Evolutionary conservation across 805 yeast species (phyloP).

Genomic region (Maudiozyma turicensis): DNA sequence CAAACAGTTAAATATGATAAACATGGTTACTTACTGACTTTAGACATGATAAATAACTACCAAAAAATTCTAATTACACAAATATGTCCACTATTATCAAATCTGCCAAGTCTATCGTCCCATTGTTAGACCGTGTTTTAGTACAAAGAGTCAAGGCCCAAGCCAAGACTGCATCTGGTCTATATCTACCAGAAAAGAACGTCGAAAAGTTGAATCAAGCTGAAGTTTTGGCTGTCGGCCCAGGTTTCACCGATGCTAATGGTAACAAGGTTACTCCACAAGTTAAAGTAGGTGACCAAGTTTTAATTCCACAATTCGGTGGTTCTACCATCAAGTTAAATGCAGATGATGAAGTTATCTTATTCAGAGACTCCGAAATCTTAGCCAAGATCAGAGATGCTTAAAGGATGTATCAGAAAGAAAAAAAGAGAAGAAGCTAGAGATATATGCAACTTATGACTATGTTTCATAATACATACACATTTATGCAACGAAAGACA

Average conservation of each 20-base stretch:
- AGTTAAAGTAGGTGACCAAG: conserved; percentile 86
- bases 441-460: no score
- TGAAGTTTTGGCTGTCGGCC: conserved; percentile 88
- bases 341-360: conserved; percentile 62
- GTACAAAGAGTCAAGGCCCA: conserved; percentile 92
- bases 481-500: no score
- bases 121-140: conserved; percentile 90
- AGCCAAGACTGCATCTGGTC: conserved; percentile 84
- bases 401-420: neutral
- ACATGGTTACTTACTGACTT: neutral
- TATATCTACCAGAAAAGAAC: conserved; percentile 92
- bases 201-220: conserved; percentile 90
- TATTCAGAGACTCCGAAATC: conserved; percentile 90
- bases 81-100: conserved; percentile 52
- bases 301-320: conserved; percentile 89
- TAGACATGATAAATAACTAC: neutral
- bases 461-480: no score
- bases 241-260: conserved; percentile 69
- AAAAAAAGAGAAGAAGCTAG: no score
- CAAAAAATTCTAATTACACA: neutral
- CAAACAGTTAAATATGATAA: no score
- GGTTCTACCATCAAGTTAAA: conserved; percentile 84
- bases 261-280: conserved; percentile 67
- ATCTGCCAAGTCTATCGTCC: conserved; percentile 79
- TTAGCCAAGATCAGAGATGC: conserved; percentile 79